phyloP scores from a whole-genome alignment of 2,329 filamentous ascomycete genomes.

The Fusarium piperis region DNA sequence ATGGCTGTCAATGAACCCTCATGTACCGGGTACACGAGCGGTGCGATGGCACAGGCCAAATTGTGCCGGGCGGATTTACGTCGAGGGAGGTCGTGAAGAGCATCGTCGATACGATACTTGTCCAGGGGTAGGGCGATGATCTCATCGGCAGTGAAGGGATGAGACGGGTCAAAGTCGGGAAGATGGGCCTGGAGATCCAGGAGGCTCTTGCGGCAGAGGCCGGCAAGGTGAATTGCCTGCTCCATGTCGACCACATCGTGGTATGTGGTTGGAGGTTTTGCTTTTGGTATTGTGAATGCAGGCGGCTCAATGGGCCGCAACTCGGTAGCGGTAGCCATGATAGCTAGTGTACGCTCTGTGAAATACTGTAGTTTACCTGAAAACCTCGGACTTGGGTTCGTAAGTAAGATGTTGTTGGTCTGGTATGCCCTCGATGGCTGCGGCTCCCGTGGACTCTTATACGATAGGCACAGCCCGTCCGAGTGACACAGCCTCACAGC shows the following conservation, averaged over 20 bases:
- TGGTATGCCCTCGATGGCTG: not conserved
- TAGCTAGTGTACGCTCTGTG: not conserved
- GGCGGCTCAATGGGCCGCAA: slow-evolving; percentile 36
- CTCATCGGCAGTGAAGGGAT: slow-evolving; percentile 47
- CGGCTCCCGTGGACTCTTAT: slow-evolving; percentile 5
- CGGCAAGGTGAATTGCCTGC: slow-evolving; percentile 43
- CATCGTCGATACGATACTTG: slow-evolving; percentile 43
- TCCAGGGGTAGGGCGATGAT: slow-evolving; percentile 48
- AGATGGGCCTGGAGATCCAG: slow-evolving; percentile 40
- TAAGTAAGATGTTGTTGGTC: not conserved
- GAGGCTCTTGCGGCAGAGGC: slow-evolving; percentile 44
- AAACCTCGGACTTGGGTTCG: not conserved
- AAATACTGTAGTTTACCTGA: no score
- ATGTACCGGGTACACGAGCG: slow-evolving; percentile 48
- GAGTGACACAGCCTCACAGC: slow-evolving; percentile 12
- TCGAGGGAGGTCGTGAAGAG: slow-evolving; percentile 47
- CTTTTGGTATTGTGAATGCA: slow-evolving; percentile 13
- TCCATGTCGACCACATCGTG: slow-evolving; percentile 34
- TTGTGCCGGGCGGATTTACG: slow-evolving; percentile 47
- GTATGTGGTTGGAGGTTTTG: not conserved
- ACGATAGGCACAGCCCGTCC: not conserved
- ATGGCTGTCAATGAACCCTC: slow-evolving; percentile 48
- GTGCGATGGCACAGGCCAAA: slow-evolving; percentile 45
- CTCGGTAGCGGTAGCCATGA: slow-evolving; percentile 48
- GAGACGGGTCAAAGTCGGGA: slow-evolving; percentile 42